phyloP scores from a whole-genome alignment of 2,329 filamentous ascomycete species.

The Pezicula neosporulosa region DNA sequence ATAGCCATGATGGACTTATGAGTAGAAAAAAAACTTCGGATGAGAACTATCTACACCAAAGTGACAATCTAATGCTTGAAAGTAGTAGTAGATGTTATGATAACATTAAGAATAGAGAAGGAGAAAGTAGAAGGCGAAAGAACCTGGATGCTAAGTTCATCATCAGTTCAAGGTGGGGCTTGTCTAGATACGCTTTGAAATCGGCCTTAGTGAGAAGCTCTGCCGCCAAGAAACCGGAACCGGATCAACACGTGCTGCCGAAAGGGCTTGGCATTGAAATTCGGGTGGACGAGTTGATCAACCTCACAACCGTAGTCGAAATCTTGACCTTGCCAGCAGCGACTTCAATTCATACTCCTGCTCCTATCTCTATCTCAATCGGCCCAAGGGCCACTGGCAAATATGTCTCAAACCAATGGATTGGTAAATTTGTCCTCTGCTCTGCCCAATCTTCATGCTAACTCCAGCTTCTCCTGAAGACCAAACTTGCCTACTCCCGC shows the following conservation, averaged over 20 bases:
- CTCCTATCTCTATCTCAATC: constrained; percentile 12
- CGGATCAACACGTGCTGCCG: neutral
- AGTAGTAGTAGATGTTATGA: too few species aligned
- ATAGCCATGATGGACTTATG: constrained; percentile 21
- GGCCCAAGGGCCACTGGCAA: constrained; percentile 22
- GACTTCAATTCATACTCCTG: constrained; percentile 3
- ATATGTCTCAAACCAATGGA: constrained; percentile 78
- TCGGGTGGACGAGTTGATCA: neutral
- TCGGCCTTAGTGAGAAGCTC: constrained; percentile 5
- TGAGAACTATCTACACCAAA: too few species aligned
- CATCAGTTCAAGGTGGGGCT: neutral
- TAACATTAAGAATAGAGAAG: too few species aligned
- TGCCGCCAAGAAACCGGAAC: neutral
- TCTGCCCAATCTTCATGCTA: neutral
- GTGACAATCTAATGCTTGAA: too few species aligned
- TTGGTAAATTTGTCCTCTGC: constrained; percentile 48
- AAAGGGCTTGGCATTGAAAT: constrained; percentile 9
- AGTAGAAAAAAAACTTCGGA: too few species aligned
- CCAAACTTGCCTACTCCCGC: constrained; percentile 91
- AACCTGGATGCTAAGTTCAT: too few species aligned
- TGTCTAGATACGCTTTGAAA: constrained; percentile 20
- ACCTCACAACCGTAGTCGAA: constrained; percentile 1
- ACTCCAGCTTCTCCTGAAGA: constrained; percentile 50
- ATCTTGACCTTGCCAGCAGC: neutral
- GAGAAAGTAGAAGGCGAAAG: too few species aligned